Evolutionary conservation across 768 basidiomycete species (phyloP), one percentile per base, ranked within the genome.

Genomic region (Mycena polygramma): DNA sequence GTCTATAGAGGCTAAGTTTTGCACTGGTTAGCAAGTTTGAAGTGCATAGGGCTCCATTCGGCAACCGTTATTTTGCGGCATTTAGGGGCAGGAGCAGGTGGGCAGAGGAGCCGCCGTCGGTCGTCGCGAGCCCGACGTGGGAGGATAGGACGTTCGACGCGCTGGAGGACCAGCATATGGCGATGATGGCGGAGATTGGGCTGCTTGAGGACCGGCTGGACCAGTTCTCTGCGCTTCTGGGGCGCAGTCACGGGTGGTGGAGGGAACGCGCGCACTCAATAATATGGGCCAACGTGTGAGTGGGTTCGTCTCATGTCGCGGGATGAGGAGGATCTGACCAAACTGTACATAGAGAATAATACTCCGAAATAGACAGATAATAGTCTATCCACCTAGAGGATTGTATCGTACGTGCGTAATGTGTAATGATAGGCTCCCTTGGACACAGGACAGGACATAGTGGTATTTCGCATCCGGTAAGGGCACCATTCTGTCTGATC

Each of bases 121-220:
- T 26, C 51, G 57, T 63, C 20, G 36, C 58, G 10, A 72, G 55
- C 37, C 70, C 55, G 48, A 68, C 65, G 36, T 71, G 66, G 46
- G 75, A 75, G 62, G 68, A 71, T 51, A 76, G 74, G 30, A 74
- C 70, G 17, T 78, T 85, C 30, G 81, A 82, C 41, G 81, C 77
- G 46, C 74, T 90, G 68, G 86, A 86, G 72, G 73, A 73, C 19
- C 84, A 83, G 63, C 81, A 88, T 73, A 74, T 76, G n/a, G 67
- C 71, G 13, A 77, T 90, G 45, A 80, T 89, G 80, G 79, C 77
- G 19, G 83, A 84, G 73, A 83, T 90, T 68, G 69, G 75, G 52
- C 71, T 76, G 53, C 79, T 89, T 43, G 85, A 88, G 73, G 75
- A 80, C n/a, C 77, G 80, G 75, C 75, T 89, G 63, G 80, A 80